Evolutionary conservation across 306 rosid genomes (phyloP), one percentile per base, ranked within the genome.

Genomic region (Dalbergia cochinchinensis): DNA sequence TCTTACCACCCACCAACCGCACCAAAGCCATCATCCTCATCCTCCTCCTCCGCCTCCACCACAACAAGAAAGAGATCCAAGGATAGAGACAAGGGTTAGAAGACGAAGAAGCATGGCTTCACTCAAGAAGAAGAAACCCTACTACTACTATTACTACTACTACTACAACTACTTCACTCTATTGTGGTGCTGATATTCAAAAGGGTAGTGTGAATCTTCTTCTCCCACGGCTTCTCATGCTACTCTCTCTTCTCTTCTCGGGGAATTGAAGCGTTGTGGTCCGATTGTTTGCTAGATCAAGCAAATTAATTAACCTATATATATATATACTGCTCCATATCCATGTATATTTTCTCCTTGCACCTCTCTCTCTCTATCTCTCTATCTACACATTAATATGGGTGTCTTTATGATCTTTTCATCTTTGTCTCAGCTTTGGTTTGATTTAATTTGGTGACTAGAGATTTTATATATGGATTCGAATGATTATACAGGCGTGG

Each of bases 261-360:
- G 94, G 94, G 97, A 90, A 92, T 92, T 78, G 97, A 92, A 92
- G 97, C 93, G 62, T 83, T 39, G 8, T 65, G 97, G 97, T 92
- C 97, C 97, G 97, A 91, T 74, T 77, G 55, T 87, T 80, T 88
- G 84, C 83, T 86, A 74, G 77, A 77, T 87, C 87, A 69, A 88
- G 79, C 88, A 83, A 74, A 14, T 41, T 34, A 73, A 64, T 63
- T 70, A 57, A 8, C 31, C 31, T 26, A 26, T 3, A 26, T 57
- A n/a, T 20, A 39, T 22, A 41, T 47, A 34, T 68, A 66, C 18
- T 3, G 26, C 10, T 77, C 47, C 7, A 37, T 26, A 26, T 26
- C 31, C 31, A 26, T 26, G 31, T 8, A 42, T 50, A 54, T 45
- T 31, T 16, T 53, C 6, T 7, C 8, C 19, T 85, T 73, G 58